Conservation (phyloP, 2,329 filamentous ascomycete species). For the Xylaria multiplex region DNA sequence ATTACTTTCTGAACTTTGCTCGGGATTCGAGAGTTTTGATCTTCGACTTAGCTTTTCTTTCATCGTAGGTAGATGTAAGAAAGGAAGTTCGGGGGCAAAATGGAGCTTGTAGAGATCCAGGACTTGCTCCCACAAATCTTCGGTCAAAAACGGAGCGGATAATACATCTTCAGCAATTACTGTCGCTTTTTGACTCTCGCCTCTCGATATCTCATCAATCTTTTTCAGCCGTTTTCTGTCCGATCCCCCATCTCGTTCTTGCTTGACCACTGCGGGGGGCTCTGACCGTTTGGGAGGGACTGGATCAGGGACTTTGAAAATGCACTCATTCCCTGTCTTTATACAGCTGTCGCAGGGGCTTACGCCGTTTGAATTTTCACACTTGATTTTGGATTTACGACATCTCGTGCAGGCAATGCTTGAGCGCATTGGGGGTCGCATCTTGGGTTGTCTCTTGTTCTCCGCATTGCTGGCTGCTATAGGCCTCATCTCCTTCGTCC, state of each 20-base stretch:
- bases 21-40: conserved; percentile 51
- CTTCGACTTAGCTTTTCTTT: conserved; percentile 61
- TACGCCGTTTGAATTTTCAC: conserved; percentile 78
- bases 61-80: conserved; percentile 74
- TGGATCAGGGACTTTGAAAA: conserved; percentile 68
- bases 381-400: conserved; percentile 86
- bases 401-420: conserved; percentile 82
- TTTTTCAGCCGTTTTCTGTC: conserved; percentile 62
- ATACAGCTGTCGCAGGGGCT: conserved; percentile 80
- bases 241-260: conserved; percentile 55
- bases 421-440: conserved; percentile 72
- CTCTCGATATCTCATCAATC: conserved; percentile 55
- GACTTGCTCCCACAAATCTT: conserved; percentile 73
- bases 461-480: conserved; percentile 50
- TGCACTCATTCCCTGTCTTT: conserved; percentile 75
- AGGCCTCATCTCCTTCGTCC: conserved; percentile 48
- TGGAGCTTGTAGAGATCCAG: conserved; percentile 77
- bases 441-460: conserved; percentile 56
- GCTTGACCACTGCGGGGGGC: conserved; percentile 50
- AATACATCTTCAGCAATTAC: conserved; percentile 67
- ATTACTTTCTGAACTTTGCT: conserved; percentile 60
- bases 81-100: conserved; percentile 77
- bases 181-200: conserved; percentile 52
- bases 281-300: conserved; percentile 57
- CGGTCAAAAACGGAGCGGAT: conserved; percentile 69